These are phyloP conservation scores for Backusella morwellensis DNA, from an alignment of 192 early-diverging fungal species.

Conservation along the genomic window DNA sequence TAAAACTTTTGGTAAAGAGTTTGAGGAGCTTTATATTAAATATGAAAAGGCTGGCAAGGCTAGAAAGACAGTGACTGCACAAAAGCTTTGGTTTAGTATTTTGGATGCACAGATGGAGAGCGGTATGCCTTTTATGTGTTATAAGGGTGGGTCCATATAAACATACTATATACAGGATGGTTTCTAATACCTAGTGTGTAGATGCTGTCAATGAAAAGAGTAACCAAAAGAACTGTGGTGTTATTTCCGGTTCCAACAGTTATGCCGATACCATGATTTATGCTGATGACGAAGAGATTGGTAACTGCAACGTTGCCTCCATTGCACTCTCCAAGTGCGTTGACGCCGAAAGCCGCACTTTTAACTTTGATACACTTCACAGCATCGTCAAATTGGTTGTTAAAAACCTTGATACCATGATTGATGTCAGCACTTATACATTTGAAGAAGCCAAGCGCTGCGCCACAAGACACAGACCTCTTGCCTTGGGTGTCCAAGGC, in stretches of 20 bases:
- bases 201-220: constrained; percentile 96
- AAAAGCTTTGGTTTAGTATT: constrained; percentile 96
- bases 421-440: constrained; percentile 95
- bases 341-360: constrained; percentile 48
- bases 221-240: constrained; percentile 97
- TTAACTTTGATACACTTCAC: constrained; percentile 83
- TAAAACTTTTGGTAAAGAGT: constrained; percentile 86
- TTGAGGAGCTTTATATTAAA: constrained; percentile 77
- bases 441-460: constrained; percentile 79
- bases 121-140: constrained; percentile 96
- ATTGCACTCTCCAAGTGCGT: constrained; percentile 91
- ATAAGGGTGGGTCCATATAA: constrained; percentile 62
- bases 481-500: constrained; percentile 90
- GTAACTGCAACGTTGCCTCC: constrained; percentile 95
- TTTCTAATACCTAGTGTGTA: not conserved
- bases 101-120: constrained; percentile 95
- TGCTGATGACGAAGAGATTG: constrained; percentile 89
- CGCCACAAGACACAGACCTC: constrained; percentile 91
- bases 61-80: constrained; percentile 82
- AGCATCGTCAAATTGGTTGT: constrained; percentile 82
- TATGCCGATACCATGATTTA: constrained; percentile 93
- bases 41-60: constrained; percentile 82
- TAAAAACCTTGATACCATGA: constrained; percentile 94
- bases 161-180: not conserved
- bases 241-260: constrained; percentile 95